A percentile compares a stretch with the other conserved stretches of the same genome.
Evolutionary conservation across 768 basidiomycete species (phyloP).

Genomic region (Pluteus cervinus): DNA sequence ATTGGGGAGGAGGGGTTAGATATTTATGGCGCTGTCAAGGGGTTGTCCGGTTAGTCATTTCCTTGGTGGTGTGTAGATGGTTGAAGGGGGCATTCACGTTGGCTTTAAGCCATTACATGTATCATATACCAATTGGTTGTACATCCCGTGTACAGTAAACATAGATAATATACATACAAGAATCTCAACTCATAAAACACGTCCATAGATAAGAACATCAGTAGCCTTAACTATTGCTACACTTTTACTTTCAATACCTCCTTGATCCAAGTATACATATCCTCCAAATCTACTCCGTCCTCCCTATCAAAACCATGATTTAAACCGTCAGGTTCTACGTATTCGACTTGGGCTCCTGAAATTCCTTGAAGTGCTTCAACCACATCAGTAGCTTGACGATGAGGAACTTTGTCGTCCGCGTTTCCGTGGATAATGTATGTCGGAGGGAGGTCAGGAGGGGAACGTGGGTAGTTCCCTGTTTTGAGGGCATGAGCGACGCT

Average conservation of each 20-base stretch:
- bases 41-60: no score
- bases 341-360: slow-evolving; percentile 16
- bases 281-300: slow-evolving; percentile 24
- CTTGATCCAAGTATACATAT: no score
- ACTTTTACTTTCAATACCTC: no score
- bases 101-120: no score
- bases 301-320: slow-evolving; percentile 30
- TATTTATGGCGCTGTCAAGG: slow-evolving; percentile 1
- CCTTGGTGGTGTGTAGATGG: no score
- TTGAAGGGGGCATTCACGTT: no score
- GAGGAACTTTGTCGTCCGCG: slow-evolving; percentile 28
- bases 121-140: no score
- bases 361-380: slow-evolving; percentile 20
- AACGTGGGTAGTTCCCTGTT: slow-evolving; percentile 11
- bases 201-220: no score
- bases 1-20: slow-evolving; percentile 1
- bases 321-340: slow-evolving; percentile 25
- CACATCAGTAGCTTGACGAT: slow-evolving; percentile 26
- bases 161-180: no score
- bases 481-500: slow-evolving; percentile 22
- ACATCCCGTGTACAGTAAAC: no score
- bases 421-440: slow-evolving; percentile 31
- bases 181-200: no score
- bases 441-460: slow-evolving; percentile 20
- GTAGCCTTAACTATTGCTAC: no score